These are phyloP conservation scores for Venturia carpophila DNA, from an alignment of 2,329 filamentous ascomycete species.

Conservation along the genomic window DNA sequence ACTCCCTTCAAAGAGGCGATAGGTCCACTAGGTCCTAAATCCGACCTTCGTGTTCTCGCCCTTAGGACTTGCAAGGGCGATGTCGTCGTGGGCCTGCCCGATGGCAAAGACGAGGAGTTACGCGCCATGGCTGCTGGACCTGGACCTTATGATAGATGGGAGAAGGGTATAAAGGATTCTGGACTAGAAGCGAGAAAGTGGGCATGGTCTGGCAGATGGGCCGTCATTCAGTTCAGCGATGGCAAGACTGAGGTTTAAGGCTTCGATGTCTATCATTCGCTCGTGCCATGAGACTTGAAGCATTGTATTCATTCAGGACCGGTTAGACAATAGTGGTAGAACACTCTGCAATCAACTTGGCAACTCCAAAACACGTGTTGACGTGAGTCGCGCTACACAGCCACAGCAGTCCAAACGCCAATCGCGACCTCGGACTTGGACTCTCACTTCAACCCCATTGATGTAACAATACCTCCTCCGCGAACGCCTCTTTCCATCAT, in stretches of 20 bases:
- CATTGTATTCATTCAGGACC: background rate
- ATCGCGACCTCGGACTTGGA: background rate
- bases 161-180: constrained; percentile 15
- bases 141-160: constrained; percentile 48
- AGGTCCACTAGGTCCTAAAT: constrained; percentile 73
- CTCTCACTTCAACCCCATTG: background rate
- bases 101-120: constrained; percentile 76
- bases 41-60: constrained; percentile 75
- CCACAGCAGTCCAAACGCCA: background rate
- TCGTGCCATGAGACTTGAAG: background rate
- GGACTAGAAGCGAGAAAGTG: constrained; percentile 56
- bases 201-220: constrained; percentile 96
- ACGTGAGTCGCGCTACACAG: background rate
- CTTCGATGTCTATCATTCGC: background rate
- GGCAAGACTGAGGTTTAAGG: constrained; percentile 43
- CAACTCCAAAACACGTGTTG: background rate
- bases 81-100: constrained; percentile 78
- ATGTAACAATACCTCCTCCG: background rate
- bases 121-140: constrained; percentile 60
- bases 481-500: background rate
- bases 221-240: constrained; percentile 77
- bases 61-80: constrained; percentile 95
- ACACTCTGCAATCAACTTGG: background rate
- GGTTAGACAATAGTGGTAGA: background rate
- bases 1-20: constrained; percentile 80